Conservation (phyloP, 2,329 filamentous ascomycete genomes). For the Podosphaera xanthii region DNA sequence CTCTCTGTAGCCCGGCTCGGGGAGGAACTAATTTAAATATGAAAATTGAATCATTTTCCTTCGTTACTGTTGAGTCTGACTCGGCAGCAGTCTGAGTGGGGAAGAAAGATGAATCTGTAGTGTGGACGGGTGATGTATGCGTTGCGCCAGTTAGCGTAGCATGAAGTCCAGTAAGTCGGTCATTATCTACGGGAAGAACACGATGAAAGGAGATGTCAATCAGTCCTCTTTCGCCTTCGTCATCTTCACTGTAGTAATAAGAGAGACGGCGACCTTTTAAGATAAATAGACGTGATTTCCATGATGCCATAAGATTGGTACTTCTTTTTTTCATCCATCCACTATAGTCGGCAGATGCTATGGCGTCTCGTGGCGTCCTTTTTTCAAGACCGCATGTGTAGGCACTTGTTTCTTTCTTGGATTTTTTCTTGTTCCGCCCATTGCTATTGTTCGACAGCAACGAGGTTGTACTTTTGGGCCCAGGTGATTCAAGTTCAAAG, state of each 20-base stretch:
- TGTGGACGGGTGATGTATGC: slow-evolving; percentile 31
- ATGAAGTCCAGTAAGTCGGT: slow-evolving; percentile 73
- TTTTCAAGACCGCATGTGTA: slow-evolving; percentile 73
- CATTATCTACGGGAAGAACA: slow-evolving; percentile 82
- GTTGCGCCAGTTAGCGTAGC: slow-evolving; percentile 80
- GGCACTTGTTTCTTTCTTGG: slow-evolving; percentile 86
- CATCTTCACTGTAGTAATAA: slow-evolving; percentile 89
- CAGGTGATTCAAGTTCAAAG: slow-evolving; percentile 58
- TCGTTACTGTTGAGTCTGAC: slow-evolving; percentile 16
- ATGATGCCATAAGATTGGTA: slow-evolving; percentile 85
- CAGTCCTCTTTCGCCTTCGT: slow-evolving; percentile 78
- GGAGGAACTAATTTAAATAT: slow-evolving; percentile 97
- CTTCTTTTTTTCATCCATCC: slow-evolving; percentile 99
- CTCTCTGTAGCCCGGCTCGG: slow-evolving; percentile 62
- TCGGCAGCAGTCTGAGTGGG: slow-evolving; percentile 21
- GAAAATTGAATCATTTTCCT: slow-evolving; percentile 49
- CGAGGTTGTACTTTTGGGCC: slow-evolving; percentile 29
- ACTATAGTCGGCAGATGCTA: slow-evolving; percentile 70
- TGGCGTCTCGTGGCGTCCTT: slow-evolving; percentile 61
- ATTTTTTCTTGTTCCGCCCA: slow-evolving; percentile 31
- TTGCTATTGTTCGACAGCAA: slow-evolving; percentile 24
- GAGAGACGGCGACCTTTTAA: slow-evolving; percentile 75
- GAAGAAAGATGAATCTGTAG: slow-evolving; percentile 20
- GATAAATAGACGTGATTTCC: slow-evolving; percentile 93
- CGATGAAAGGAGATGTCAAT: slow-evolving; percentile 97